A percentile compares a stretch with the other conserved stretches of the same genome.
phyloP scores from a whole-genome alignment of 805 yeast species.

The Wickerhamiella brachini region DNA sequence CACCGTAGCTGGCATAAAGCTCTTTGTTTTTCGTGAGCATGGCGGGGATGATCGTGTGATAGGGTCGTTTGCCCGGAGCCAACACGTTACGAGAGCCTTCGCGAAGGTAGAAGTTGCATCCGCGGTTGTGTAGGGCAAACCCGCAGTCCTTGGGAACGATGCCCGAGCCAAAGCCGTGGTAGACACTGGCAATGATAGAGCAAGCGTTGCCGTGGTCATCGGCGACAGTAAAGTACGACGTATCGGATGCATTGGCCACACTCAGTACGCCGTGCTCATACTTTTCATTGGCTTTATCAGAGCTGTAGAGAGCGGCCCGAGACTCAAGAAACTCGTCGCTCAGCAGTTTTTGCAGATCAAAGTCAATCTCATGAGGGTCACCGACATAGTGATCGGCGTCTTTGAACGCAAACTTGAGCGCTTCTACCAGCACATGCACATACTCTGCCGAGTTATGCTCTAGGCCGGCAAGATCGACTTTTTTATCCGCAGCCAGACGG shows the following conservation, averaged over 20 bases:
- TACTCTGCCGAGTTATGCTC: conserved; percentile 58
- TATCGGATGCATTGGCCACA: conserved; percentile 43
- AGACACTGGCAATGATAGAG: conserved; percentile 67
- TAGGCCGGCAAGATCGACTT: conserved; percentile 27
- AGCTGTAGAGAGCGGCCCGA: conserved; percentile 35
- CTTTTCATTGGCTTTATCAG: conserved; percentile 27
- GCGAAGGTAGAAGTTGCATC: conserved; percentile 55
- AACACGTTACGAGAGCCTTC: conserved; percentile 44
- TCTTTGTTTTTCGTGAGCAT: conserved; percentile 46
- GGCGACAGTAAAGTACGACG: conserved; percentile 52
- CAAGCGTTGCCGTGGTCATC: conserved; percentile 67
- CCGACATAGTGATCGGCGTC: conserved; percentile 64
- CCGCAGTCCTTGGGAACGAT: conserved; percentile 48
- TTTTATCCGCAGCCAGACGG: conserved; percentile 35
- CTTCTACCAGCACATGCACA: conserved; percentile 54
- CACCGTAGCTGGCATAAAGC: conserved; percentile 61
- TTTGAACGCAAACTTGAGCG: conserved; percentile 56
- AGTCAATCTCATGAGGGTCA: conserved; percentile 33
- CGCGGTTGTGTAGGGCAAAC: conserved; percentile 62
- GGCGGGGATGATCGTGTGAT: conserved; percentile 76
- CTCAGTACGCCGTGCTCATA: conserved; percentile 34
- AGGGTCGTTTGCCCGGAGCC: conserved; percentile 60
- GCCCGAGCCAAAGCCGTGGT: conserved; percentile 54
- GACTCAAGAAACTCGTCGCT: conserved; percentile 35
- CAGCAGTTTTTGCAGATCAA: conserved; percentile 32